Evolutionary conservation across 2,329 filamentous ascomycete genomes (phyloP).

Genomic region (Stachybotrys chartarum): DNA sequence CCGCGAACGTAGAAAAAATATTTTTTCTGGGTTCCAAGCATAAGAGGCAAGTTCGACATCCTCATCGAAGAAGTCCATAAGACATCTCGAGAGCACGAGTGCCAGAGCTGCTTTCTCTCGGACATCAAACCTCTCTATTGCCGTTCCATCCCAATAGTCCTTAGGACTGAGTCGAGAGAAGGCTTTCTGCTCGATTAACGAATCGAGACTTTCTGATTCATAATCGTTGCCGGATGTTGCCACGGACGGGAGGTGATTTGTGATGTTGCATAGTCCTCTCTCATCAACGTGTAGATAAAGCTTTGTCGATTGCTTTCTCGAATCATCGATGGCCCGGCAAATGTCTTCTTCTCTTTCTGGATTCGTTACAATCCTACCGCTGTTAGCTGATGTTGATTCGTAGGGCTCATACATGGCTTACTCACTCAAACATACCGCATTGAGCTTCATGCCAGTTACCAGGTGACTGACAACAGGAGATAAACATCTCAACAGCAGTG

Average conservation of each 20-base stretch:
- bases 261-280: slow-evolving; percentile 3
- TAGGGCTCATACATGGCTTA: too few species aligned
- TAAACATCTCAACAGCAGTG: slow-evolving; percentile 2
- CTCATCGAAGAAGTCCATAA: slow-evolving; percentile 5
- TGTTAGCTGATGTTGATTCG: background rate
- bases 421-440: background rate
- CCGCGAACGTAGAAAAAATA: slow-evolving; percentile 2
- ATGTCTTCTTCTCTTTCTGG: slow-evolving; percentile 1
- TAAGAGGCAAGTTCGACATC: slow-evolving; percentile 3
- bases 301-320: slow-evolving; percentile 2
- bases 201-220: slow-evolving; percentile 2
- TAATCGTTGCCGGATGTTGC: background rate
- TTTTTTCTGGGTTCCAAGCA: slow-evolving; percentile 1
- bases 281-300: slow-evolving; percentile 4
- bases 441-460: slow-evolving; percentile 4
- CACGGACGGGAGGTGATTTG: slow-evolving; percentile 2
- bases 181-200: slow-evolving; percentile 2
- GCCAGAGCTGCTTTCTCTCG: slow-evolving; percentile 3
- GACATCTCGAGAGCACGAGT: slow-evolving; percentile 1
- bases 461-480: slow-evolving; percentile 3
- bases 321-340: slow-evolving; percentile 2
- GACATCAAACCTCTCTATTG: slow-evolving; percentile 1
- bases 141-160: background rate
- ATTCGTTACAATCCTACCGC: background rate
- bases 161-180: slow-evolving; percentile 1